Percentiles rank a stretch among this genome's conserved stretches.
These are phyloP conservation scores for Puccinia polysora DNA, from an alignment of 1,284 basidiomycete species.

Conservation along the genomic window DNA sequence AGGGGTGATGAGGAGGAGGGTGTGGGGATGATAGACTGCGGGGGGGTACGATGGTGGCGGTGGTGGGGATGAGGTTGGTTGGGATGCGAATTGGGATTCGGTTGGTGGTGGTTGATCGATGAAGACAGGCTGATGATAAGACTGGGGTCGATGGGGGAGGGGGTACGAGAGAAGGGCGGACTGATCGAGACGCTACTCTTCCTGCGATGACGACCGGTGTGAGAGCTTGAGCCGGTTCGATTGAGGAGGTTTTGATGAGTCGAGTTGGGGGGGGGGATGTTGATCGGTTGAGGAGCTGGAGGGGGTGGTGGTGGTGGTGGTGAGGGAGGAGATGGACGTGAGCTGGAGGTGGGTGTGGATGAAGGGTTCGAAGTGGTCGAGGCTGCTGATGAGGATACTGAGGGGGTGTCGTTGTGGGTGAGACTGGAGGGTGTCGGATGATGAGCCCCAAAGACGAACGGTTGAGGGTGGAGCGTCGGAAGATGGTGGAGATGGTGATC, in stretches of 20 bases:
- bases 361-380: background rate
- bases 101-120: background rate
- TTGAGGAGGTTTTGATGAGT: too few species aligned
- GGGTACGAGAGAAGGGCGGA: slow-evolving; percentile 22
- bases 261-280: too few species aligned
- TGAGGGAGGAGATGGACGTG: too few species aligned
- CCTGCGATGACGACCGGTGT: slow-evolving; percentile 17
- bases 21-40: too few species aligned
- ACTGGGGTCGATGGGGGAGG: slow-evolving; percentile 7
- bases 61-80: too few species aligned
- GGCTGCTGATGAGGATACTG: background rate
- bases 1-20: too few species aligned
- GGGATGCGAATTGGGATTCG: background rate
- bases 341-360: too few species aligned
- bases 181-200: slow-evolving; percentile 39
- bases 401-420: background rate
- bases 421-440: too few species aligned
- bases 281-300: slow-evolving; percentile 11
- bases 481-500: background rate
- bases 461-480: background rate
- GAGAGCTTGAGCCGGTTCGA: slow-evolving; percentile 4
- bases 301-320: background rate
- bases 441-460: background rate
- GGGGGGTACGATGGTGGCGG: background rate
- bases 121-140: background rate